Percentiles rank a stretch among this genome's conserved stretches.
Conservation (phyloP, 768 basidiomycete species). For the Daedaleopsis nitida region DNA sequence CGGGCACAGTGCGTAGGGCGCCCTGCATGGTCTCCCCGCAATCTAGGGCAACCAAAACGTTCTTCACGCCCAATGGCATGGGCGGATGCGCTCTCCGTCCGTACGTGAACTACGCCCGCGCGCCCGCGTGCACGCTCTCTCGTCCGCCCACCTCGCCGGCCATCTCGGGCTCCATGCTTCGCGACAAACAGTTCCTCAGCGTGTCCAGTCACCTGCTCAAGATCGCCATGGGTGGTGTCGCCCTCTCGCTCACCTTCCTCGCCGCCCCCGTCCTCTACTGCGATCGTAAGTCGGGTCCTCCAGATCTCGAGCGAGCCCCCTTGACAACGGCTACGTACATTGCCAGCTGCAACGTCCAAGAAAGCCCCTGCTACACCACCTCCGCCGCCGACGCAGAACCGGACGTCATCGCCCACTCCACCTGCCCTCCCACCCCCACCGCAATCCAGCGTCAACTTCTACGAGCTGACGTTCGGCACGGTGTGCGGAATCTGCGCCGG, state of each 20-base stretch:
- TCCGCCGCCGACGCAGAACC: constrained; percentile 3
- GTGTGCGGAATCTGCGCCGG: constrained; percentile 88
- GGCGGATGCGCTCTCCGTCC: neutral
- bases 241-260: constrained; percentile 46
- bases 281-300: constrained; percentile 46
- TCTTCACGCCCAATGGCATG: neutral
- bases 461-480: constrained; percentile 88
- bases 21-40: neutral
- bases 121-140: neutral
- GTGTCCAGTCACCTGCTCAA: neutral
- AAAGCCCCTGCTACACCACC: neutral
- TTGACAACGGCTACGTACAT: too few species aligned
- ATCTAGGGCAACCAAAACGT: neutral
- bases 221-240: constrained; percentile 40
- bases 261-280: constrained; percentile 45
- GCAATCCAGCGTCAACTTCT: constrained; percentile 71
- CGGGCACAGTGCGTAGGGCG: neutral
- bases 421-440: constrained; percentile 53
- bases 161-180: neutral
- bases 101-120: neutral
- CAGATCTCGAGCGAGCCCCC: neutral
- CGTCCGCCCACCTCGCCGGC: neutral
- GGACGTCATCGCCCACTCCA: constrained; percentile 8
- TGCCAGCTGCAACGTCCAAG: constrained; percentile 9
- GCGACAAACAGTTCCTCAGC: too few species aligned